Base-by-base conservation (phyloP, 1,284 basidiomycete genomes). In the Pholiota adiposa region DNA sequence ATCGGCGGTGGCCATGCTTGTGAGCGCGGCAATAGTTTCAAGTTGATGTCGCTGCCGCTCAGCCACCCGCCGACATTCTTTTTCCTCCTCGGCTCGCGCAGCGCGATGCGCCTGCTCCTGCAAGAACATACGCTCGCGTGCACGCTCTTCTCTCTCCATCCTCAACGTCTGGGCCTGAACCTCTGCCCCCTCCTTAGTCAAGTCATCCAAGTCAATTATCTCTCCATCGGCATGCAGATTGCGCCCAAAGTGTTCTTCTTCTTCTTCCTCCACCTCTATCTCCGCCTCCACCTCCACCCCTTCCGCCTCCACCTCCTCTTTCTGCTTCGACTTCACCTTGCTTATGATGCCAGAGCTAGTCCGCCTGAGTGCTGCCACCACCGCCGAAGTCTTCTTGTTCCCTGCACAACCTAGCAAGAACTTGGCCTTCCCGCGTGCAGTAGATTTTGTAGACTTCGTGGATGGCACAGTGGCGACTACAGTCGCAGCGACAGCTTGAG, bases 291-390 rank as follows among this genome's bases (percentile, higher is more conserved):
- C n/a, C 25, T 49, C 57, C 41, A 51, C 57, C 6, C 49, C 56
- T 23, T 56, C 59, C 41, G 51, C 55, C 27, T 56, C 61, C 0
- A 49, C 33, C 16, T 59, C 61, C 2, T 48, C 31, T 38, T 56
- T 40, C 51, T 40, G 46, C 29, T 51, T 54, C 40, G 43, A 53
- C 44, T 50, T 57, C 52, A 41, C 36, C 38, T 38, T 51, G 19
- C 23, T 21, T 33, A 19, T 49, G 5, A 51, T 38, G 16, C 65
- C 65, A 23, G 63, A 40, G 61, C 63, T 69, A 54, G 62, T 63
- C 51, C 63, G 63, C 53, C 65, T 60, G 51, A 60, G 16, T 11
- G n/a, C n/a, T n/a, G 54, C 27, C 29, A 44, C n/a, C 31, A 18
- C 19, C 23, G 27, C 27, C 25, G 23, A 16, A 25, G 46, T 27